These are phyloP conservation scores for Zygosaccharomyces siamensis DNA, from an alignment of 805 yeast genomes.

Conservation along the genomic window DNA sequence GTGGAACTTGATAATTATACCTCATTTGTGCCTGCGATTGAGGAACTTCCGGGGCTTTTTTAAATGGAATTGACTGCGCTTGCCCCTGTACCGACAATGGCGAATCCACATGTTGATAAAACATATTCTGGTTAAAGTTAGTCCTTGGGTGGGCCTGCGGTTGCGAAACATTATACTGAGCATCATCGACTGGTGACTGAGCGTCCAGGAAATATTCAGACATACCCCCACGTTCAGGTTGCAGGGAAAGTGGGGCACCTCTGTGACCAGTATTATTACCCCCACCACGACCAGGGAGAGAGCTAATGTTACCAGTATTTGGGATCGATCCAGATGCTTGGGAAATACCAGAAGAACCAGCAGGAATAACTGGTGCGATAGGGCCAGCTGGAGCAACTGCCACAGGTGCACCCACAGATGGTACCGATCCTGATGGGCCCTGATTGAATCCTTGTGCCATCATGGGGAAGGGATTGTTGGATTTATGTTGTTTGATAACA, in stretches of 20 bases:
- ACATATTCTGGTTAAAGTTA: slow-evolving; percentile 3
- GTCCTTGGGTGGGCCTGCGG: slow-evolving; percentile 5
- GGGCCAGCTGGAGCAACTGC: not conserved
- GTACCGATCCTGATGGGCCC: not conserved
- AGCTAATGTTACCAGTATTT: not conserved
- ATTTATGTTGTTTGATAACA: slow-evolving; percentile 28
- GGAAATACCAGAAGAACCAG: not conserved
- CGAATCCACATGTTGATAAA: slow-evolving; percentile 7
- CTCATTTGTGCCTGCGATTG: slow-evolving; percentile 5
- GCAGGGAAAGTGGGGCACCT: not conserved
- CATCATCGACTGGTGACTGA: not conserved
- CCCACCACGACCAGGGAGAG: not conserved
- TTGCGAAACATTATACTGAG: not conserved
- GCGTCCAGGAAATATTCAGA: slow-evolving; percentile 3
- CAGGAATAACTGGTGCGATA: not conserved
- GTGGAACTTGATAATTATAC: slow-evolving; percentile 6
- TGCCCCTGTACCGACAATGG: slow-evolving; percentile 2
- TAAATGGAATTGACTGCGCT: slow-evolving; percentile 7
- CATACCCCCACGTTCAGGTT: not conserved
- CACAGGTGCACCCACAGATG: slow-evolving; percentile 2
- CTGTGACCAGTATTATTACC: not conserved
- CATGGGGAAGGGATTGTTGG: slow-evolving; percentile 34
- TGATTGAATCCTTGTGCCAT: slow-evolving; percentile 11
- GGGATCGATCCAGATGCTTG: slow-evolving; percentile 5
- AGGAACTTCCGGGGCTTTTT: slow-evolving; percentile 5